Percentiles rank a stretch among this genome's conserved stretches.
These are phyloP conservation scores for Viridothelium virens DNA, from an alignment of 495 filamentous ascomycete species.

Conservation along the genomic window DNA sequence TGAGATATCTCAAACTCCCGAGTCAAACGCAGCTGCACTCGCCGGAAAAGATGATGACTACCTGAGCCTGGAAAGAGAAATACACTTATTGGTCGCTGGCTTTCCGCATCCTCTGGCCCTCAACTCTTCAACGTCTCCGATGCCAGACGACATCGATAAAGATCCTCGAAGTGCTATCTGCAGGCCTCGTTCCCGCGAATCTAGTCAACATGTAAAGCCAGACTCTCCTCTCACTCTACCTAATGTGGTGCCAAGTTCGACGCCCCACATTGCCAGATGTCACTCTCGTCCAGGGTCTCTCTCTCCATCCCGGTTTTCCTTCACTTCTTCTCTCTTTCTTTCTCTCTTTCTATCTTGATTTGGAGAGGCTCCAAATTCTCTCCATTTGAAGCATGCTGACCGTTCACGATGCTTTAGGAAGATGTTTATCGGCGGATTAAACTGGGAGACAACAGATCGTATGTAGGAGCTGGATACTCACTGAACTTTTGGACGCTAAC, in stretches of 20 bases:
- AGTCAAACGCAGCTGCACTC: no score
- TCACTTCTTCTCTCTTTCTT: background rate
- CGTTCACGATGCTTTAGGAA: conserved; percentile 53
- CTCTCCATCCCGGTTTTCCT: background rate
- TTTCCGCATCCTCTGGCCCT: no score
- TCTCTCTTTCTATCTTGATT: background rate
- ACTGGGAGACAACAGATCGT: conserved; percentile 99
- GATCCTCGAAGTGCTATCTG: no score
- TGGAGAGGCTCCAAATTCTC: background rate
- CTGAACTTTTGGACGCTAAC: conserved; percentile 15
- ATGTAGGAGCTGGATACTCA: conserved; percentile 36
- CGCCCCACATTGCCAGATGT: background rate
- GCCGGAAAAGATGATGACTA: no score
- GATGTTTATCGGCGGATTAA: conserved; percentile 98
- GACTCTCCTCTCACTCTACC: background rate
- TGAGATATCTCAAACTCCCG: background rate
- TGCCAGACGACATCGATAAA: no score
- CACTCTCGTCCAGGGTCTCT: no score
- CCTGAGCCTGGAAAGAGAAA: no score
- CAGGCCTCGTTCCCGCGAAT: no score
- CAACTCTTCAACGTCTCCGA: no score
- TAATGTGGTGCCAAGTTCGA: background rate
- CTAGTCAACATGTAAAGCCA: no score
- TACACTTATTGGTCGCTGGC: no score
- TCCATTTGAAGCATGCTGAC: background rate